Evolutionary conservation across 1,284 basidiomycete species (phyloP).

Genomic region (Wallemia hederae): DNA sequence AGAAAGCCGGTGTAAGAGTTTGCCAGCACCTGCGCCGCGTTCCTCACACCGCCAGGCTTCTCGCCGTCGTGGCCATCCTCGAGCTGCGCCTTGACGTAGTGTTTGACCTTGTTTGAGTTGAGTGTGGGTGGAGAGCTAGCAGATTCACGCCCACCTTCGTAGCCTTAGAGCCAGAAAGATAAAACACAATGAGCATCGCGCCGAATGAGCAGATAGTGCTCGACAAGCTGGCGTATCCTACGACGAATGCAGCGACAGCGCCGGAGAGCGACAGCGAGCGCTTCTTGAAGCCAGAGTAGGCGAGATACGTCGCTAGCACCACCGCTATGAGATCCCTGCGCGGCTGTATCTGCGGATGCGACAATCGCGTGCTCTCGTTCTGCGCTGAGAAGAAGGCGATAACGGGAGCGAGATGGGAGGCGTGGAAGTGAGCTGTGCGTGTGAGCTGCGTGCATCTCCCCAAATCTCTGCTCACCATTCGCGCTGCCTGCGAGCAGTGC

Average conservation of each 20-base stretch:
- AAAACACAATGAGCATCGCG: constrained; percentile 30
- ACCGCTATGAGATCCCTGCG: constrained; percentile 11
- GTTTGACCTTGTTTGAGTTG: constrained; percentile 17
- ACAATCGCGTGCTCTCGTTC: background rate
- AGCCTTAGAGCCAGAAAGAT: constrained; percentile 47
- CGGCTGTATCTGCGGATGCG: background rate
- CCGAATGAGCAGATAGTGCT: constrained; percentile 36
- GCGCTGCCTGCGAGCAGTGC: background rate
- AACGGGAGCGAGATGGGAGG: background rate
- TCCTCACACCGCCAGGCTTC: constrained; percentile 24
- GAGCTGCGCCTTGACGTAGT: constrained; percentile 30
- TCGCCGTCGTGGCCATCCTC: constrained; percentile 45
- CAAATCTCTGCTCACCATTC: background rate
- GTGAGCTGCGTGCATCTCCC: background rate
- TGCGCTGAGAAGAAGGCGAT: background rate
- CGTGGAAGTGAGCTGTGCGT: background rate
- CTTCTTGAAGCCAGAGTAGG: constrained; percentile 24
- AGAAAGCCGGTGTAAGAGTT: constrained; percentile 43
- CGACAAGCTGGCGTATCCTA: constrained; percentile 33
- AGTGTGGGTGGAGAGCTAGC: background rate
- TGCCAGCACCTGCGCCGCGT: constrained; percentile 35
- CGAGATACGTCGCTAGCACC: constrained; percentile 20
- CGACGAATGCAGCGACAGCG: constrained; percentile 40
- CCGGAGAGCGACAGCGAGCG: constrained; percentile 22
- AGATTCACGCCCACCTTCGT: constrained; percentile 46